Evolutionary conservation across 2,329 filamentous ascomycete genomes (phyloP), one percentile per base, ranked within the genome.

Genomic region (Penicillium oxalicum): DNA sequence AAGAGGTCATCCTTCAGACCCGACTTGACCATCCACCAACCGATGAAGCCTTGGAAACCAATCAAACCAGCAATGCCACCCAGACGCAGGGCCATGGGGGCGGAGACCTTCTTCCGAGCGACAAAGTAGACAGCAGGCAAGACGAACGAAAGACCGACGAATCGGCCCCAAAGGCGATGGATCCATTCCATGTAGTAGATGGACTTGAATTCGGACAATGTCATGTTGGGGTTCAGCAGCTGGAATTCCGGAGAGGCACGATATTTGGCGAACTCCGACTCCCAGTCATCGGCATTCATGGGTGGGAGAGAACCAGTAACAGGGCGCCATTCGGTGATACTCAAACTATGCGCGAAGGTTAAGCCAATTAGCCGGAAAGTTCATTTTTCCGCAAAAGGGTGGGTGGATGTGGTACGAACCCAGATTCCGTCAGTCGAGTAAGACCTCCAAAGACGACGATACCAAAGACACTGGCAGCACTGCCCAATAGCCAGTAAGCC

Each of bases 161-260:
- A 78, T 56, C 93, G 85, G 40, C 93, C 93, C 91, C 93, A 97
- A 47, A 96, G 78, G 28, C 93, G 83, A 70, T 98, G 93, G 38
- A 85, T 83, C 93, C 93, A 98, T 76, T 98, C 93, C 93, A 97
- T 97, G 70, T 87, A 98, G 79, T 97, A 98, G 58, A 98, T 98
- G 67, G 93, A 86, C 72, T 97, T 96, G 76, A 97, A 98, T 68
- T 98, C 93, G 50, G 84, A 80, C 48, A 98, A 77, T 29, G 81
- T 86, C 93, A 98, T 98, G 68, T 88, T 82, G 29, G 91, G 86
- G 73, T 98, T 98, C 59, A 98, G 79, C 53, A 90, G 80, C 64
- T 87, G 83, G 74, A 91, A 98, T 71, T 98, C 93, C 53, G 93
- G 93, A 18, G 90, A 95, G 38, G 86, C 82, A 57, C 86, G 85